phyloP scores from a whole-genome alignment of 2,329 filamentous ascomycete genomes.

The Diplodia sapinea region DNA sequence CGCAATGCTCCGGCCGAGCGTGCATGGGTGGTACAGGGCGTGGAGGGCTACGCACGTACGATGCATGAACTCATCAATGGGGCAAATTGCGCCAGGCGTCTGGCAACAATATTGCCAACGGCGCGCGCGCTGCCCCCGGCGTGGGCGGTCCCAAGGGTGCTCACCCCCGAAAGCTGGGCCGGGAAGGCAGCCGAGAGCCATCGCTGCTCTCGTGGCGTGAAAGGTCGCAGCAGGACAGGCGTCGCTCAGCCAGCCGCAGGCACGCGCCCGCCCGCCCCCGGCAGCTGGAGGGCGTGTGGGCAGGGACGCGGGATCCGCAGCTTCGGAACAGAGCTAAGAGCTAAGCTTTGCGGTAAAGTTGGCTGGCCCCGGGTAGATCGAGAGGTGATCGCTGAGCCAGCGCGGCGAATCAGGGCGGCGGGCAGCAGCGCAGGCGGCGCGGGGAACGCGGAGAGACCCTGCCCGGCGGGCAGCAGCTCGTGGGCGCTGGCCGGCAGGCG shows the following conservation, averaged over 20 bases:
- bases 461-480: slow-evolving; percentile 5
- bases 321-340: slow-evolving; percentile 21
- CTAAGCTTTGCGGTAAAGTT: slow-evolving; percentile 27
- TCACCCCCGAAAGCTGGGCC: slow-evolving; percentile 1
- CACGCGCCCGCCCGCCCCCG: slow-evolving; percentile 1
- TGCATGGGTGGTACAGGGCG: slow-evolving; percentile 4
- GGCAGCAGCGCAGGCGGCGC: slow-evolving; percentile 8
- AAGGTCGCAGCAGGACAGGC: not conserved
- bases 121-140: slow-evolving; percentile 16
- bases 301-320: slow-evolving; percentile 23
- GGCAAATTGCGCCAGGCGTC: slow-evolving; percentile 27
- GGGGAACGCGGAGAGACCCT: slow-evolving; percentile 20
- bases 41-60: slow-evolving; percentile 27
- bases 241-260: slow-evolving; percentile 22
- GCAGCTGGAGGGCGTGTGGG: not conserved
- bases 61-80: slow-evolving; percentile 27
- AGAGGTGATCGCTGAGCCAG: slow-evolving; percentile 19
- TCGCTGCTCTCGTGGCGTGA: slow-evolving; percentile 6
- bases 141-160: slow-evolving; percentile 4
- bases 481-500: slow-evolving; percentile 6
- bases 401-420: slow-evolving; percentile 18
- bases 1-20: slow-evolving; percentile 7
- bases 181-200: slow-evolving; percentile 20
- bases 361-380: slow-evolving; percentile 25
- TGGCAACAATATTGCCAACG: slow-evolving; percentile 26